These are phyloP conservation scores for Alternaria arbusti DNA, from an alignment of 2,329 filamentous ascomycete genomes.

Conservation along the genomic window DNA sequence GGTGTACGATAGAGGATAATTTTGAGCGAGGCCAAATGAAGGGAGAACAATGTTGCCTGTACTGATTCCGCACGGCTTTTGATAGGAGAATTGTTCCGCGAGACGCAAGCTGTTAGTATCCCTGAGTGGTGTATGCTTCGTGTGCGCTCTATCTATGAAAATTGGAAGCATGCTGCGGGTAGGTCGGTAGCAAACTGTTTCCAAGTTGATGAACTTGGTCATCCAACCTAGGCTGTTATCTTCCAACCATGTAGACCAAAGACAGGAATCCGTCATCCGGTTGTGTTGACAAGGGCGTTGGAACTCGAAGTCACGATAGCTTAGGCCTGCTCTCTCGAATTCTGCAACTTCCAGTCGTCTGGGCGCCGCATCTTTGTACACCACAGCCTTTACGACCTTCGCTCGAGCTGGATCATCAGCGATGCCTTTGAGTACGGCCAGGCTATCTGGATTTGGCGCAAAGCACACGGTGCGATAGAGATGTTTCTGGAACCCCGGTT, in stretches of 20 bases:
- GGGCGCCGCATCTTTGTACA: neutral
- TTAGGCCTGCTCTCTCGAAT: neutral
- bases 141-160: neutral
- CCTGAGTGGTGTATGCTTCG: neutral
- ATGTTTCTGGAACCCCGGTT: neutral
- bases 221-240: neutral
- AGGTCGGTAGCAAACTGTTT: neutral
- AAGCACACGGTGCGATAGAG: neutral
- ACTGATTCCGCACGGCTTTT: neutral
- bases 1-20: neutral
- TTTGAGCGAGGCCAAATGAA: neutral
- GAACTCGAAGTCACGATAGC: neutral
- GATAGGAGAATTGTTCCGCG: neutral
- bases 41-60: neutral
- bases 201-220: neutral
- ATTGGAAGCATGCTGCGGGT: neutral
- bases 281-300: neutral
- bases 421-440: neutral
- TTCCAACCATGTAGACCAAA: neutral
- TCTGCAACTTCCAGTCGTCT: neutral
- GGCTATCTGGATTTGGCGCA: neutral
- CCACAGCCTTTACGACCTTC: neutral
- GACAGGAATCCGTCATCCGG: neutral
- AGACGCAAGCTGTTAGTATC: neutral
- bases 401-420: neutral